A percentile compares a stretch with the other conserved stretches of the same genome.
Conservation (phyloP, 768 basidiomycete species). For the Suillus tomentosus region DNA sequence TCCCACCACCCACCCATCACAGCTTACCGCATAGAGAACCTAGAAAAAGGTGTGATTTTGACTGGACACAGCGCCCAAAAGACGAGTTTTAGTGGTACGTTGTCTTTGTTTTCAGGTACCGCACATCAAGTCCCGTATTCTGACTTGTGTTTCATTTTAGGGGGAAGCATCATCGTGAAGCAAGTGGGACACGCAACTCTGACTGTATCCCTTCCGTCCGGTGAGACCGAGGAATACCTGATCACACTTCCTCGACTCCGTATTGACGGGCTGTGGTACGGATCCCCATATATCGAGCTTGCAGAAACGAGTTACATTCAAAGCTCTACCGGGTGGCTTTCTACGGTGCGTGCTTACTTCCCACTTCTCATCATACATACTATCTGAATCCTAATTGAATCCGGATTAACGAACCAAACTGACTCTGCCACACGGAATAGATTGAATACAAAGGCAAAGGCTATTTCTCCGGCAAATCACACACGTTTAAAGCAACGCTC, state of each 20-base stretch:
- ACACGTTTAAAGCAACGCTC: constrained; percentile 87
- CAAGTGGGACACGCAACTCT: constrained; percentile 94
- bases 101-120: not conserved
- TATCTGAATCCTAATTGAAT: not conserved
- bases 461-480: constrained; percentile 91
- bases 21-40: constrained; percentile 86
- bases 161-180: constrained; percentile 80
- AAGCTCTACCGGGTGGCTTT: constrained; percentile 59
- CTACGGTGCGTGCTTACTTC: constrained; percentile 40
- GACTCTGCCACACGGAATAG: constrained; percentile 40
- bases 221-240: constrained; percentile 69
- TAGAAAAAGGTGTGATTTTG: constrained; percentile 69
- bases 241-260: constrained; percentile 91
- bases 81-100: constrained; percentile 83
- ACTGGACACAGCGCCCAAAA: constrained; percentile 94
- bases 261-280: constrained; percentile 93
- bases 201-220: constrained; percentile 60
- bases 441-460: constrained; percentile 97
- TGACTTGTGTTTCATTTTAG: constrained; percentile 32
- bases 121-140: not conserved
- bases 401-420: constrained; percentile 27
- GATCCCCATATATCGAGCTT: constrained; percentile 91
- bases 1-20: constrained; percentile 94
- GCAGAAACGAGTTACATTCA: constrained; percentile 81
- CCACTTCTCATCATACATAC: not conserved